Evolutionary conservation across 345 rosid species (phyloP), one percentile per base, ranked within the genome.

Genomic region (Xanthoceras sorbifolium): DNA sequence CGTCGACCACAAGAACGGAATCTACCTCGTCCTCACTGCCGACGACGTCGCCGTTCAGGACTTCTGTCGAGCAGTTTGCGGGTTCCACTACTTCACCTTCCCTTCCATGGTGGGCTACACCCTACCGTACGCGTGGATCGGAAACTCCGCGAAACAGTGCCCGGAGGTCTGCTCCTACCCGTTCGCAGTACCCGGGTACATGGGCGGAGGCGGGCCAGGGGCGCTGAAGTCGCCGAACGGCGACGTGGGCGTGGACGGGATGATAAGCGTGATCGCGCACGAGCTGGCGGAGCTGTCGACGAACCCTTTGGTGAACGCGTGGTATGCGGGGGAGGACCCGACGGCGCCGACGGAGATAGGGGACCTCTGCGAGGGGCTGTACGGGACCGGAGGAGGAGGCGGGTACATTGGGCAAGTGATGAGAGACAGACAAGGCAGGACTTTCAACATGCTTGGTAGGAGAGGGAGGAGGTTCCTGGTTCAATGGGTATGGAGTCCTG

Each of bases 301-400:
- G 14, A 96, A 96, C 66, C 99, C 99, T 1, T 62, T 96, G 69
- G 88, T 93, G 61, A 96, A 96, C 59, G 99, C 98, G 0, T 96
- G 99, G 99, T 96, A 96, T 72, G 99, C 99, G 15, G 99, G 99
- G 9, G 97, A 92, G 77, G 99, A 96, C 40, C 99, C 99, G 12
- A 93, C 93, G 11, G 93, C 98, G 6, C 99, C 99, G 69, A 91
- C 93, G 31, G 99, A 92, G 86, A 96, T 92, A 0, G 98, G 90
- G 5, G 97, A 93, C 72, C 52, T 92, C 22, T 93, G 98, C 23
- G 97, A 96, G 59, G 99, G 98, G 2, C 44, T 92, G 81, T 96
- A 96, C 79, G 99, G 99, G 12, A 93, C 87, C 2, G 99, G 99
- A 0, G 99, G 97, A 0, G 99, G 99, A 2, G 99, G 98, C 5